Conservation (phyloP, 345 rosid species). For the Eucalyptus marginata region DNA sequence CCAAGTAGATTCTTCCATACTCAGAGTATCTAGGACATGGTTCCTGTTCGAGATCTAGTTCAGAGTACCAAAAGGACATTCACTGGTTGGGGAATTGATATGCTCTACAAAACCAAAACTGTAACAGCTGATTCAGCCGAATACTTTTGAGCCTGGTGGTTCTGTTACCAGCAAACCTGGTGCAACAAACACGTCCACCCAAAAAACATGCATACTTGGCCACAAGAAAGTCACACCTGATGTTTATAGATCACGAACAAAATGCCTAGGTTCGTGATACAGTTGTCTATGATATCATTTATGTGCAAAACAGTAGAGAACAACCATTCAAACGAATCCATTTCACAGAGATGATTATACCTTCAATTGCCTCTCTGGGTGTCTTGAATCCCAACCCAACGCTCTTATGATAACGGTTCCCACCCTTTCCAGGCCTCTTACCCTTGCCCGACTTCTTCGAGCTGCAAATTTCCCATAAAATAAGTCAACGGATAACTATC, state of each 20-base stretch:
- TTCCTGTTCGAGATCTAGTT: neutral
- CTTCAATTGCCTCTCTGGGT: slow-evolving; percentile 91
- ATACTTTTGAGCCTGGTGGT: neutral
- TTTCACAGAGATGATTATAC: slow-evolving; percentile 4
- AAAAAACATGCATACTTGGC: neutral
- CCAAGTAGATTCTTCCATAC: neutral
- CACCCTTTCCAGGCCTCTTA: slow-evolving; percentile 91
- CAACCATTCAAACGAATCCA: neutral
- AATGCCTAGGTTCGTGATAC: neutral
- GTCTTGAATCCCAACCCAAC: slow-evolving; percentile 90
- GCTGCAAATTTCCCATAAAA: slow-evolving; percentile 15
- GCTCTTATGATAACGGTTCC: slow-evolving; percentile 84
- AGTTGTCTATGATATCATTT: neutral
- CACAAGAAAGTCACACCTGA: neutral
- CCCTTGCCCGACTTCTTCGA: slow-evolving; percentile 82
- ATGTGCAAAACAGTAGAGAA: neutral
- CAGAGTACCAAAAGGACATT: neutral
- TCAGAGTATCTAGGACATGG: neutral
- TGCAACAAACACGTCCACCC: neutral
- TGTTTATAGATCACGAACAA: neutral
- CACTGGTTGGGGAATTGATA: neutral
- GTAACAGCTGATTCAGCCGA: neutral
- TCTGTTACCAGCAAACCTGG: neutral
- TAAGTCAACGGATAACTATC: neutral
- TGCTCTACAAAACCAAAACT: neutral